Conservation (phyloP, 306 rosid genomes). For the Sindora glabra region DNA sequence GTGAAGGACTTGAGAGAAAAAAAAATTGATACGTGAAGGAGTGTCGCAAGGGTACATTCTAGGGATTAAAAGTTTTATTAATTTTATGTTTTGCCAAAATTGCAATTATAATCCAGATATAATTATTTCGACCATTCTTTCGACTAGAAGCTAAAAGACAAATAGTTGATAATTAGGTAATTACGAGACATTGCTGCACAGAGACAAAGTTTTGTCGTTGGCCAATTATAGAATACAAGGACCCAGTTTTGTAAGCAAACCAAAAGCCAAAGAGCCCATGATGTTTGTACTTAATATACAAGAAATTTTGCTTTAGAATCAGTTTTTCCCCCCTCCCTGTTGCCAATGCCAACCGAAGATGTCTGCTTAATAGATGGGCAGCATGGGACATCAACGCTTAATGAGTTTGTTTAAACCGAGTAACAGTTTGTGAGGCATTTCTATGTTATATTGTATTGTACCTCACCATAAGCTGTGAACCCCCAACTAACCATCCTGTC, state of each 20-base stretch:
- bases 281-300: conserved; percentile 21
- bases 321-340: neutral
- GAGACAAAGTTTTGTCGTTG: neutral
- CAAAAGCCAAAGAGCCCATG: conserved; percentile 17
- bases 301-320: neutral
- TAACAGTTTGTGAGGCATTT: neutral
- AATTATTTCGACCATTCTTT: too few species aligned
- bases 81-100: too few species aligned
- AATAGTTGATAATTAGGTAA: too few species aligned
- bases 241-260: neutral
- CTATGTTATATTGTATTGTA: conserved; percentile 8
- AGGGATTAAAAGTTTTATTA: too few species aligned
- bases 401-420: neutral
- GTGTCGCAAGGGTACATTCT: too few species aligned
- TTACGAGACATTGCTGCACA: neutral
- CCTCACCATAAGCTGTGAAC: neutral
- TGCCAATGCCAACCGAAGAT: conserved; percentile 26
- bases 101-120: too few species aligned
- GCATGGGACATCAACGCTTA: conserved; percentile 21
- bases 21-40: too few species aligned
- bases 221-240: conserved; percentile 10
- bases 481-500: too few species aligned
- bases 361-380: conserved; percentile 18
- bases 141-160: too few species aligned
- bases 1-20: too few species aligned